Conservation (phyloP, 768 basidiomycete genomes). For the Hortiboletus campestris region DNA sequence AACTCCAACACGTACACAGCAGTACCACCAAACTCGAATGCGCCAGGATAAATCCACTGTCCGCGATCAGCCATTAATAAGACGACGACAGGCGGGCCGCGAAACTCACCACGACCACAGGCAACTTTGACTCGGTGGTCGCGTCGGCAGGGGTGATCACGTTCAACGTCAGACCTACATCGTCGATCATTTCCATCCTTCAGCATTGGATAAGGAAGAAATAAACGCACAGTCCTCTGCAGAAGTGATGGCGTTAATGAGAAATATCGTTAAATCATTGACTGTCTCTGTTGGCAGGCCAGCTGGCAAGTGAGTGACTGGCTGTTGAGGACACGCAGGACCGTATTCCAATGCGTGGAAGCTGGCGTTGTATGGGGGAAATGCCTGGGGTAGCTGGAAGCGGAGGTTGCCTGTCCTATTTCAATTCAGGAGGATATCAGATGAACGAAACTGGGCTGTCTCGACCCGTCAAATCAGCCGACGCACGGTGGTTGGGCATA, state of each 20-base stretch:
- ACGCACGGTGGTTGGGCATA: background rate
- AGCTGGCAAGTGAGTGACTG: background rate
- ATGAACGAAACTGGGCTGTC: background rate
- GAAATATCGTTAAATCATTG: slow-evolving; percentile 24
- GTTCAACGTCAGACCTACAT: slow-evolving; percentile 51
- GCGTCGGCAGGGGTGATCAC: slow-evolving; percentile 45
- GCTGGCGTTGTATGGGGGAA: slow-evolving; percentile 4
- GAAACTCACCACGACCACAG: slow-evolving; percentile 50
- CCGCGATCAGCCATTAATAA: background rate
- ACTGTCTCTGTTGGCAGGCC: slow-evolving; percentile 16
- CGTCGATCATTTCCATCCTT: background rate
- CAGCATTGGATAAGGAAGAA: background rate
- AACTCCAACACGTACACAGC: background rate
- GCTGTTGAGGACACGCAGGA: slow-evolving; percentile 13
- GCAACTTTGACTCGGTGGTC: slow-evolving; percentile 42
- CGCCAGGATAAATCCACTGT: slow-evolving; percentile 37
- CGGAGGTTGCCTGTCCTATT: slow-evolving; percentile 35
- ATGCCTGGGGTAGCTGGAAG: slow-evolving; percentile 24
- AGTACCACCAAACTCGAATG: slow-evolving; percentile 33
- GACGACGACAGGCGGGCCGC: no score
- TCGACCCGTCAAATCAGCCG: no score
- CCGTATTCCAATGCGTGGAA: slow-evolving; percentile 5
- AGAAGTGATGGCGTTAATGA: slow-evolving; percentile 31
- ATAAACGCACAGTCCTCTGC: slow-evolving; percentile 46
- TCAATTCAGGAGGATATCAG: background rate